phyloP scores from a whole-genome alignment of 176 grass and related monocot species.

The Canna indica region DNA sequence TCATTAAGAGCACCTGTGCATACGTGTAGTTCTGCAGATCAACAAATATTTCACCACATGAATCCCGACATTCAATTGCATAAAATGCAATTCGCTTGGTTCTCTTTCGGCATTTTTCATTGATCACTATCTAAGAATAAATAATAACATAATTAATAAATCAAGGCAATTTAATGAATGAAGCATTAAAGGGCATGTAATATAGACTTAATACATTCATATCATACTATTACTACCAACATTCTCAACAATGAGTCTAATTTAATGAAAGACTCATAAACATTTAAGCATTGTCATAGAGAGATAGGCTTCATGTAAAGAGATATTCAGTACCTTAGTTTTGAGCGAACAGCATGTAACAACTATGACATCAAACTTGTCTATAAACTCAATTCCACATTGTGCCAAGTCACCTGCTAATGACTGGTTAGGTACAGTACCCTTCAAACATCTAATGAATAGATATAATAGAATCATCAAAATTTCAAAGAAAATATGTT shows the following conservation, averaged over 20 bases:
- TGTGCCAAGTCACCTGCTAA: conserved; percentile 62
- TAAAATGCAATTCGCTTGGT: conserved; percentile 83
- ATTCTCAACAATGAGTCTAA: background rate
- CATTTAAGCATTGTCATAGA: background rate
- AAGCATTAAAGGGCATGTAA: background rate
- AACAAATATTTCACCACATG: conserved; percentile 96
- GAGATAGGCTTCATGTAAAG: background rate
- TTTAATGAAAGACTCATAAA: background rate
- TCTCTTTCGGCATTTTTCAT: conserved; percentile 72
- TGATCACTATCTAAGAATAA: conserved; percentile 48
- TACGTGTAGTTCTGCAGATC: conserved; percentile 77
- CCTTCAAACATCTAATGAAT: background rate
- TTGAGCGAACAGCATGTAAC: conserved; percentile 53
- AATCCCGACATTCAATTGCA: conserved; percentile 65
- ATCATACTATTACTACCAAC: background rate
- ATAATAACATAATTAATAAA: conserved; percentile 16
- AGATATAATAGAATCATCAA: background rate
- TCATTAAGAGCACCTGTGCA: conserved; percentile 44
- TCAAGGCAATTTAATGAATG: background rate
- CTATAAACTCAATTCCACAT: conserved; percentile 62
- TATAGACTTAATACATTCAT: background rate
- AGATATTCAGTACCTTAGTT: conserved; percentile 44
- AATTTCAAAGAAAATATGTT: background rate
- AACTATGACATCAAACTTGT: conserved; percentile 85
- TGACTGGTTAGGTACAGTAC: background rate